Base-by-base conservation (phyloP, 495 filamentous ascomycete species). In the Penicillium maclennaniae region DNA sequence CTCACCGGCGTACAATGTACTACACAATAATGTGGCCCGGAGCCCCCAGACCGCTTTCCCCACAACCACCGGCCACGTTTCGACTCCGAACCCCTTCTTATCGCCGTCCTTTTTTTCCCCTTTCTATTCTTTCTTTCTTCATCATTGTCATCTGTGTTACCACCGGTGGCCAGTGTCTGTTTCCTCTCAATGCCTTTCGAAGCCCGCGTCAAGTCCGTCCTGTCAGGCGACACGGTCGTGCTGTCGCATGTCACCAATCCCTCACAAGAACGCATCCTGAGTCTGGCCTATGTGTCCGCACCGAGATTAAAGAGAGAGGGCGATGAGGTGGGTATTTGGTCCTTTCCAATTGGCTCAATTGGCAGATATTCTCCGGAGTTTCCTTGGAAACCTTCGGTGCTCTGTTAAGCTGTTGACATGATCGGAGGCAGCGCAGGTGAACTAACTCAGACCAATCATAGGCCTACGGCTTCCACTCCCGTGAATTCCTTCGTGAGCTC, bases 211-310 rank as follows among this genome's bases (percentile, higher is more conserved):
- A 99, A 99, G 79, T 87, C 83, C 49, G 91, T 93, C 43, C 75
- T 92, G 54, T 96, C 91, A 55, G 95, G 95, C 50, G 95, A 97
- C 75, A 95, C 90, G 12, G 70, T 97, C 23, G 76, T 97, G 53
- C 76, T 97, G 60, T 80, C 85, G 61, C 83, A 85, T 65, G 79
- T 86, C 62, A 83, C 87, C 67, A 88, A 91, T 53, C 82, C 85
- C 25, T 77, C 79, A 47, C 76, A 81, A 67, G 95, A 97, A 72
- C 86, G 88, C 55, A 86, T 80, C 36, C 79, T 99, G 46, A 95
- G 90, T 55, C 75, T 99, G 45, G 92, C 95, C 45, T 97, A 87
- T 74, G 88, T 97, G 49, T 86, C 87, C 42, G 90, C 90, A 15
- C 95, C 95, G 0, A 83, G 90, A 59, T 68, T 97, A 60, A 83